phyloP scores from a whole-genome alignment of 345 rosid genomes.

The Eucalyptus dawsonii region DNA sequence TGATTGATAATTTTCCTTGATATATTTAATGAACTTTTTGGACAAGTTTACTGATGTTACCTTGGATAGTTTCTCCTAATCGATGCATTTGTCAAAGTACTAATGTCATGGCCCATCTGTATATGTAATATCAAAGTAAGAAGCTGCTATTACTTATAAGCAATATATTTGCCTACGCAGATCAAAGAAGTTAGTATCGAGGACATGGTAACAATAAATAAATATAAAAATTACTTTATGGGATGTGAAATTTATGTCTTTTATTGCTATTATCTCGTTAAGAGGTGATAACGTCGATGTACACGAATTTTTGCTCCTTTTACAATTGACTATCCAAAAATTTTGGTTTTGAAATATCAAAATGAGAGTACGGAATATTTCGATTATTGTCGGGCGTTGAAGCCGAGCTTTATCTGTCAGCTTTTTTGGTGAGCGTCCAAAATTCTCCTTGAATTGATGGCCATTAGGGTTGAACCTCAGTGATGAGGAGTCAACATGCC shows the following conservation, averaged over 20 bases:
- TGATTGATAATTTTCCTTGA: neutral
- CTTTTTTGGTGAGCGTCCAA: neutral
- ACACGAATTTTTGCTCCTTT: neutral
- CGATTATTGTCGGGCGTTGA: neutral
- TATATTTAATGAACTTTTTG: neutral
- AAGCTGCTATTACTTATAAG: neutral
- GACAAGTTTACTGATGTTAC: neutral
- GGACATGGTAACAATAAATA: too few relatives aligned
- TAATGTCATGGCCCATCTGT: neutral
- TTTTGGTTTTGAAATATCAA: neutral
- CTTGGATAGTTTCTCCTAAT: neutral
- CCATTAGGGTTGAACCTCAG: neutral
- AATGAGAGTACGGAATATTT: neutral
- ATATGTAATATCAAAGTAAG: neutral
- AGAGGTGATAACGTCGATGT: neutral
- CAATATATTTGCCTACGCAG: neutral
- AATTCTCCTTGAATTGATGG: neutral
- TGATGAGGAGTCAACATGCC: neutral
- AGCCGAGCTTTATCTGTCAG: neutral
- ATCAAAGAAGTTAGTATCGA: neutral
- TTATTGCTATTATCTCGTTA: neutral
- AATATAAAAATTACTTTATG: neutral
- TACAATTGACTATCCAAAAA: neutral
- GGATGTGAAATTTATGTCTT: neutral
- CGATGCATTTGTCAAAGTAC: neutral